Base-by-base conservation (phyloP, 805 yeast genomes). In the Candida orba region DNA sequence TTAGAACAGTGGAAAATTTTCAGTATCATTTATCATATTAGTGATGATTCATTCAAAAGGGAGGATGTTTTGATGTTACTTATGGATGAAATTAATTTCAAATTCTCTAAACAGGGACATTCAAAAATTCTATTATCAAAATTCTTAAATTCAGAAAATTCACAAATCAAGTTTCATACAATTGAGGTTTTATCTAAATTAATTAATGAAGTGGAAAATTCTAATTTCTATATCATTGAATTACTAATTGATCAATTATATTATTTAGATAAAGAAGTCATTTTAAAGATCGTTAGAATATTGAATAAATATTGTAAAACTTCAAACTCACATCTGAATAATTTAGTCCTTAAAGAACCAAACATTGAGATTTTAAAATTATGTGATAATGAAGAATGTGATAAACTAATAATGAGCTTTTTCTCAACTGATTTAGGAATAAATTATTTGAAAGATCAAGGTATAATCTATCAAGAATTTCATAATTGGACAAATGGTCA, bases 1-100 rank as follows among this genome's bases (percentile, higher is more conserved):
- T 59, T 93, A 45, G 84, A 79, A 40, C 79, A 84, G 48, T 86
- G 95, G 93, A 84, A 89, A 52, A 73, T 91, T 46, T 86, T 87
- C 63, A 89, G 82, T 45, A 79, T 86, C 63, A 68, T 89, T 41
- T 81, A 84, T 53, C 86, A 86, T 52, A 75, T 89, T 42, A 70
- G 84, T 15, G 72, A 72, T 47, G 73, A 73, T 32, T 66, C 72
- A 5, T 69, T 75, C 12, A 60, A 69, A 32, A 66, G 84, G 29
- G 78, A 80, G 41, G 80, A 76, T 51, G 63, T 87, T 36, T 65
- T 84, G 12, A 63, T 73, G 27, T 56, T 76, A 7, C 69, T 86
- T 10, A 66, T 91, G 42, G 73, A 75, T 31, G 78, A 78, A 40
- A 64, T 90, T 58, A 81, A 81, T 49, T 79, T 78, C 51, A 27